These are phyloP conservation scores for Suillus ampliporus DNA, from an alignment of 768 basidiomycete species.

Conservation along the genomic window DNA sequence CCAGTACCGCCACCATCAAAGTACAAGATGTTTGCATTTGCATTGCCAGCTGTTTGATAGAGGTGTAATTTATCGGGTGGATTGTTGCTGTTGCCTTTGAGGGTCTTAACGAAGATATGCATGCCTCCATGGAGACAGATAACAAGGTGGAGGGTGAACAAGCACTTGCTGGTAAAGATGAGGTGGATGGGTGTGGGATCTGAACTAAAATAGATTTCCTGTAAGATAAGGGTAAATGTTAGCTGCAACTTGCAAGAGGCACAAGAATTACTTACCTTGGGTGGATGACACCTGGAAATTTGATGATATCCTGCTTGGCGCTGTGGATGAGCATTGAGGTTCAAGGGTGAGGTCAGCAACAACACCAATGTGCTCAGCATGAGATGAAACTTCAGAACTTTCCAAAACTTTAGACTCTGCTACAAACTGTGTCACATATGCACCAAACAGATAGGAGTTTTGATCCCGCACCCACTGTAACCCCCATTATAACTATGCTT, in stretches of 20 bases:
- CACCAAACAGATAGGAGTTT: no score
- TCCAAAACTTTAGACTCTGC: no score
- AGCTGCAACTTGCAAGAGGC: background rate
- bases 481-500: no score
- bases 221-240: background rate
- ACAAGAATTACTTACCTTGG: background rate
- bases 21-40: no score
- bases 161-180: background rate
- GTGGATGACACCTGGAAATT: background rate
- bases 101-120: no score
- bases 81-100: no score
- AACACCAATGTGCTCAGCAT: background rate
- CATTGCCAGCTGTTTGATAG: no score
- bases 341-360: background rate
- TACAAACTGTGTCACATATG: no score
- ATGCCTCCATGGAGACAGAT: no score
- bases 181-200: background rate
- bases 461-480: no score
- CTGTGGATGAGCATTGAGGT: background rate
- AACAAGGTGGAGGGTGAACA: background rate
- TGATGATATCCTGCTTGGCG: background rate
- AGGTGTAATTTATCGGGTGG: no score
- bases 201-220: background rate
- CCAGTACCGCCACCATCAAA: no score
- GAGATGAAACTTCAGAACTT: background rate